These are phyloP conservation scores for Amanita inopinata DNA, from an alignment of 768 basidiomycete species.

Conservation along the genomic window DNA sequence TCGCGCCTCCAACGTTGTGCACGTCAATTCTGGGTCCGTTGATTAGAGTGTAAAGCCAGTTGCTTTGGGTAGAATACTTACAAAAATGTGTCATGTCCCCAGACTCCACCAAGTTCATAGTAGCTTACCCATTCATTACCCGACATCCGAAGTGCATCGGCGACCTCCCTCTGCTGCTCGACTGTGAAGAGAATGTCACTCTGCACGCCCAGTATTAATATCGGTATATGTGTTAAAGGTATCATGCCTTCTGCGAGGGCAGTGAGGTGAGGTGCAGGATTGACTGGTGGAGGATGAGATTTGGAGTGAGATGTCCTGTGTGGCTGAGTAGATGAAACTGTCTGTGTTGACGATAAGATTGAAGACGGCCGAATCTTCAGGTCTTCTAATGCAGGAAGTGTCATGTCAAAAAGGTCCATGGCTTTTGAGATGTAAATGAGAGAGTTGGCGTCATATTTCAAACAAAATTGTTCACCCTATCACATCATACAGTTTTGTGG, in stretches of 20 bases:
- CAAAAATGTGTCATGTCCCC: constrained; percentile 98
- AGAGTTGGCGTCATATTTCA: constrained; percentile 98
- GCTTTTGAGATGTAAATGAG: constrained; percentile 98
- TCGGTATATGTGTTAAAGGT: constrained; percentile 69
- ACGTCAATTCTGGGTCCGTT: constrained; percentile 56
- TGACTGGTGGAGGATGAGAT: constrained; percentile 62
- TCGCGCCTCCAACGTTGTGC: constrained; percentile 83
- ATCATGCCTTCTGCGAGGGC: constrained; percentile 71
- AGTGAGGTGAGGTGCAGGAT: constrained; percentile 65
- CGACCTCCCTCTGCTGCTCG: constrained; percentile 93
- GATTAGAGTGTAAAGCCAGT: constrained; percentile 1
- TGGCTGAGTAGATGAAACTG: constrained; percentile 12
- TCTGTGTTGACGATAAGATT: constrained; percentile 15
- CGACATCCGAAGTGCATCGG: constrained; percentile 82
- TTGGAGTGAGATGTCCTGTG: constrained; percentile 48
- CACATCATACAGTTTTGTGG: constrained; percentile 19
- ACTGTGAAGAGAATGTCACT: constrained; percentile 95
- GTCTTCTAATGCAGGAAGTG: constrained; percentile 58
- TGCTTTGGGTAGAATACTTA: constrained; percentile 29
- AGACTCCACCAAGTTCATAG: constrained; percentile 97
- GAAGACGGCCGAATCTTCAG: constrained; percentile 47
- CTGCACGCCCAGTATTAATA: constrained; percentile 87
- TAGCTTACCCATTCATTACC: constrained; percentile 88
- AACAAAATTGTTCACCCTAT: constrained; percentile 91
- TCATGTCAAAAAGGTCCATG: constrained; percentile 99